A percentile compares a stretch with the other conserved stretches of the same genome.
Evolutionary conservation across 371 early-diverging fungal genomes (phyloP).

Genomic region (Mortierella sp.): DNA sequence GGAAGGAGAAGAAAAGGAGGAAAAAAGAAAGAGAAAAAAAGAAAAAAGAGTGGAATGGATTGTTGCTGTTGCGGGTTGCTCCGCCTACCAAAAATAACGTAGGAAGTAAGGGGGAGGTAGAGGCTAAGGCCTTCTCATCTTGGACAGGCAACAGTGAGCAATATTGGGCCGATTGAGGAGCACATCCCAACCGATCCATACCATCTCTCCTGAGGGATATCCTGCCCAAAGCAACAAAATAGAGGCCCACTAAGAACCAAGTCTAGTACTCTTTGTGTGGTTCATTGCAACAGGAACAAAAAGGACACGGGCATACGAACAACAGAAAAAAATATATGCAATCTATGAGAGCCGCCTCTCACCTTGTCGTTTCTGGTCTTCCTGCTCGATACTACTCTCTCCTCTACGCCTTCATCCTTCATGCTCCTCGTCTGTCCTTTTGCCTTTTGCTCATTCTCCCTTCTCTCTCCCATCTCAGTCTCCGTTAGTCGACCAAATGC

Average conservation of each 20-base stretch:
- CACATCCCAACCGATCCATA: background rate
- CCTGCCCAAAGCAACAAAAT: background rate
- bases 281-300: background rate
- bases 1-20: slow-evolving; percentile 1
- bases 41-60: background rate
- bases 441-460: background rate
- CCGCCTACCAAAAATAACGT: slow-evolving; percentile 1
- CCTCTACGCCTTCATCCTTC: background rate
- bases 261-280: background rate
- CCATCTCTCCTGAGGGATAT: slow-evolving; percentile 1
- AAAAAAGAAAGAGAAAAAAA: background rate
- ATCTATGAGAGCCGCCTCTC: slow-evolving; percentile 1
- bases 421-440: background rate
- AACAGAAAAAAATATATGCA: background rate
- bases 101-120: background rate
- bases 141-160: background rate
- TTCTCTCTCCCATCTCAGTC: background rate
- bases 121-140: no score
- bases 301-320: background rate
- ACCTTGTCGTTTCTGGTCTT: background rate
- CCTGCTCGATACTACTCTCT: background rate
- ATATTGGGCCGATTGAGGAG: background rate
- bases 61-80: background rate
- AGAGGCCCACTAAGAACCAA: background rate
- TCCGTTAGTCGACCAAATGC: background rate